These are phyloP conservation scores for Kwoniella heveanensis DNA, from an alignment of 768 basidiomycete genomes.

Conservation along the genomic window DNA sequence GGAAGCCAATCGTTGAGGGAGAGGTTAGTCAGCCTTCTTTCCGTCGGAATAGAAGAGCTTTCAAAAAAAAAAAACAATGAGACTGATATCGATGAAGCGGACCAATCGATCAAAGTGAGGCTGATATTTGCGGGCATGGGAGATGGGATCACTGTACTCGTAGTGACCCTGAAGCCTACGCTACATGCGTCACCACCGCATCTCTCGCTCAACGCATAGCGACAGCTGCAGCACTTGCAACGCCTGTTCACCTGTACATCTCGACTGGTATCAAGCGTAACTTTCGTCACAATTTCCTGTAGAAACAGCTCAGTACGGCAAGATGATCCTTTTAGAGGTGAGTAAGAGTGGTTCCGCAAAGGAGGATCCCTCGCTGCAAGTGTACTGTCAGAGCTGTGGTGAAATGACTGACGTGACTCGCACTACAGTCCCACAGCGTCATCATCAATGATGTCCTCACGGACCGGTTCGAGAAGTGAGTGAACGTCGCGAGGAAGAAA, in stretches of 20 bases:
- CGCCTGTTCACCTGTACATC: too few relatives aligned
- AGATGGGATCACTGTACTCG: background rate
- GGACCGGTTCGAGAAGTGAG: slow-evolving; percentile 84
- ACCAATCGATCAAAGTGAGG: background rate
- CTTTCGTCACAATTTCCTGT: too few relatives aligned
- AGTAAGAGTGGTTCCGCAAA: too few relatives aligned
- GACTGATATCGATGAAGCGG: background rate
- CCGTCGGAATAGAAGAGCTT: slow-evolving; percentile 8
- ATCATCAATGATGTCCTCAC: slow-evolving; percentile 87
- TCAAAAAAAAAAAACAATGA: too few relatives aligned
- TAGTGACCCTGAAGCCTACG: slow-evolving; percentile 13
- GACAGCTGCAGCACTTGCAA: too few relatives aligned
- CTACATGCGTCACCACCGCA: slow-evolving; percentile 15
- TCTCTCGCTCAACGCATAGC: background rate
- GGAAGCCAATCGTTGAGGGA: slow-evolving; percentile 5
- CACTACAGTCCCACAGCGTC: slow-evolving; percentile 72
- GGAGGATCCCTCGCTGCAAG: too few relatives aligned
- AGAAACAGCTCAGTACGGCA: slow-evolving; percentile 19
- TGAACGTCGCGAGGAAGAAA: too few relatives aligned
- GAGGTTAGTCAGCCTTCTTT: slow-evolving; percentile 18
- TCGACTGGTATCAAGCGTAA: too few relatives aligned
- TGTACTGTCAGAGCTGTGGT: background rate
- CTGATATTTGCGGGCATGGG: background rate
- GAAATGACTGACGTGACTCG: slow-evolving; percentile 19
- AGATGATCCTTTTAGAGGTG: slow-evolving; percentile 87